A percentile compares a stretch with the other conserved stretches of the same genome.
Conservation (phyloP, 2,329 filamentous ascomycete species). For the Huntiella savannae region DNA sequence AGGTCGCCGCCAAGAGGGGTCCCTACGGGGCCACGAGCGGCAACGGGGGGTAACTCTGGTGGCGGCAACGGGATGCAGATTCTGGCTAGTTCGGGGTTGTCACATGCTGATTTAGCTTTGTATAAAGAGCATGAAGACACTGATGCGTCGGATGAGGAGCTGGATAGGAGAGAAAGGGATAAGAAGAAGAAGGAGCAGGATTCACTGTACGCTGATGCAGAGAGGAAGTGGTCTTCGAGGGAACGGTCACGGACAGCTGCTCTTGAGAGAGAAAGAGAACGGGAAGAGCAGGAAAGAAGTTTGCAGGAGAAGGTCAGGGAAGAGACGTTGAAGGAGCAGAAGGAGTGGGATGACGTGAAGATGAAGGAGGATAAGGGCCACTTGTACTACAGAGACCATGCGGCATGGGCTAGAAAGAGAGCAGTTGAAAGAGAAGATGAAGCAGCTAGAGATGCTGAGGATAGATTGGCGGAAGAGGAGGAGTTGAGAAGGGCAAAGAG, state of each 20-base stretch:
- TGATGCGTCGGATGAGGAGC: constrained; percentile 69
- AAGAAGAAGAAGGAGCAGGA: constrained; percentile 61
- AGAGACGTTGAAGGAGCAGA: constrained; percentile 42
- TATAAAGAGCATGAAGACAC: constrained; percentile 60
- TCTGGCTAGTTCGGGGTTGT: constrained; percentile 55
- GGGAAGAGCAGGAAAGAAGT: constrained; percentile 56
- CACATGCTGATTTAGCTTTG: constrained; percentile 17
- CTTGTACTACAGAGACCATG: constrained; percentile 74
- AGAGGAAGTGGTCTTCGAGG: constrained; percentile 77
- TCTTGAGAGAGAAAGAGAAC: constrained; percentile 63
- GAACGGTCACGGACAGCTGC: constrained; percentile 72
- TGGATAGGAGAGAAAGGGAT: constrained; percentile 51
- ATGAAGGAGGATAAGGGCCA: constrained; percentile 54
- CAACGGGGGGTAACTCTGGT: constrained; percentile 34
- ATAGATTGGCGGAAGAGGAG: constrained; percentile 58
- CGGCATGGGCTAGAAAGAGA: constrained; percentile 68
- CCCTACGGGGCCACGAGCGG: constrained; percentile 50
- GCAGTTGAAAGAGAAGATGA: constrained; percentile 56
- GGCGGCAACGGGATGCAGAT: constrained; percentile 22
- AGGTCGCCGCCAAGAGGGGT: constrained; percentile 39
- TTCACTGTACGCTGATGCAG: constrained; percentile 64
- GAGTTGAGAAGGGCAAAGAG: constrained; percentile 51
- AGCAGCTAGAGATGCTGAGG: constrained; percentile 57
- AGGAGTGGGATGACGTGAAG: constrained; percentile 77
- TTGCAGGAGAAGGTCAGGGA: constrained; percentile 47